These are phyloP conservation scores for Mycena crocata DNA, from an alignment of 768 basidiomycete genomes.

Conservation along the genomic window DNA sequence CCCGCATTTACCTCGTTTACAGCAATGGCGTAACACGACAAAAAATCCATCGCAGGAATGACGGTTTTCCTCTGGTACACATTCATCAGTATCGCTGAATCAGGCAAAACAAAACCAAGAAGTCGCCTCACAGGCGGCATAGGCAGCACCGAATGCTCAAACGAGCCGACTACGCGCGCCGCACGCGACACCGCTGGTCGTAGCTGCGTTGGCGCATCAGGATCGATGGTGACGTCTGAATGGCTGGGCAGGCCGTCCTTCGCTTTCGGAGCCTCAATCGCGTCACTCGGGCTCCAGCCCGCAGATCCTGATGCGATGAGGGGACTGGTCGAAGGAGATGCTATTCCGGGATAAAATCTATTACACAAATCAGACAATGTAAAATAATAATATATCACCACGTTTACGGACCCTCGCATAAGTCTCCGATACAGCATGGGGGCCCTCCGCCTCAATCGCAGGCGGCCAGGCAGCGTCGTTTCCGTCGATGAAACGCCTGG, in stretches of 20 bases:
- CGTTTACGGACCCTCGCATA: conserved; percentile 78
- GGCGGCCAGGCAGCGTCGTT: conserved; percentile 85
- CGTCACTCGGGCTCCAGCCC: conserved; percentile 33
- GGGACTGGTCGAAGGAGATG: conserved; percentile 40
- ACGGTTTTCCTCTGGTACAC: conserved; percentile 76
- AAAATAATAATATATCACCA: conserved; percentile 12
- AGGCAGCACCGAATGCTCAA: conserved; percentile 83
- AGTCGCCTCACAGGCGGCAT: conserved; percentile 77
- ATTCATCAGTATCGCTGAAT: conserved; percentile 1
- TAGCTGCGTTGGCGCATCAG: conserved; percentile 29
- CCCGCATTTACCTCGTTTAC: conserved; percentile 96
- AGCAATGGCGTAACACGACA: conserved; percentile 94
- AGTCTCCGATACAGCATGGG: conserved; percentile 90
- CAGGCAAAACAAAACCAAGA: conserved; percentile 1
- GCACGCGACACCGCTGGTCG: conserved; percentile 40
- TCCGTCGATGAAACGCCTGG: conserved; percentile 87
- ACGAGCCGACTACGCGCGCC: conserved; percentile 73
- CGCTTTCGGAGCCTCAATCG: conserved; percentile 35
- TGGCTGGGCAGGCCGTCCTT: conserved; percentile 30
- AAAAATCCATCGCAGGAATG: conserved; percentile 93
- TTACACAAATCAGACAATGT: conserved; percentile 6
- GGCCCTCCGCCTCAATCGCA: conserved; percentile 83
- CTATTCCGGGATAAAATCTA: conserved; percentile 63
- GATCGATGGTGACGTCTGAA: conserved; percentile 27
- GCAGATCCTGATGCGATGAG: conserved; percentile 47